These are phyloP conservation scores for Claviceps digitariae DNA, from an alignment of 2,329 filamentous ascomycete species.

Conservation along the genomic window DNA sequence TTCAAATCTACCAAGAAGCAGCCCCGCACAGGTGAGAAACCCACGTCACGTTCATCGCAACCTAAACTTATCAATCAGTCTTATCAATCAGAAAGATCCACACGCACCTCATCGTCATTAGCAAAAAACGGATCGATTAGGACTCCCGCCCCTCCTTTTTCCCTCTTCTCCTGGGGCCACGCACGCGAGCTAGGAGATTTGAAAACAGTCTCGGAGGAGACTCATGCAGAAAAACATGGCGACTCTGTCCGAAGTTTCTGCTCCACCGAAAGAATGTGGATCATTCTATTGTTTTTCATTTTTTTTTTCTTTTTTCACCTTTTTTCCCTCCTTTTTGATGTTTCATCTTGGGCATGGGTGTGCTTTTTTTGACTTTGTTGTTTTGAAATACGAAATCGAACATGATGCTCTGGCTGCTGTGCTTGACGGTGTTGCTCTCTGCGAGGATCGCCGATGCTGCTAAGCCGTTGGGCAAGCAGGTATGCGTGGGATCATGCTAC, in stretches of 20 bases:
- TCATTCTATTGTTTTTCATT: background rate
- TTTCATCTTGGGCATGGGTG: background rate
- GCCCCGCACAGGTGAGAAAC: background rate
- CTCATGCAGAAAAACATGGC: background rate
- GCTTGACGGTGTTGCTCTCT: background rate
- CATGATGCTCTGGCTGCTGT: background rate
- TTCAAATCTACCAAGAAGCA: background rate
- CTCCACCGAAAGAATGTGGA: background rate
- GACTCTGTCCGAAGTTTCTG: background rate
- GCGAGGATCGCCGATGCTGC: conserved; percentile 1
- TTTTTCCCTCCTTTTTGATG: background rate
- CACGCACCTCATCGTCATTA: background rate
- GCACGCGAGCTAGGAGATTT: background rate
- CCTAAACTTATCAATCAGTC: background rate
- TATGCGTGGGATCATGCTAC: conserved; percentile 11
- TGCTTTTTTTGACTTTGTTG: background rate
- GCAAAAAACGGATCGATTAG: background rate
- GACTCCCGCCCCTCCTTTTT: background rate
- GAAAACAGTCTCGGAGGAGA: too few relatives aligned
- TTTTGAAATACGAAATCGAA: background rate
- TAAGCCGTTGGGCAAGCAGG: conserved; percentile 9
- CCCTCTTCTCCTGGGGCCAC: background rate
- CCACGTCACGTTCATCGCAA: background rate
- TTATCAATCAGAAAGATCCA: background rate
- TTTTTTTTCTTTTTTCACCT: background rate